These are phyloP conservation scores for Alternaria atra DNA, from an alignment of 2,329 filamentous ascomycete species.

Conservation along the genomic window DNA sequence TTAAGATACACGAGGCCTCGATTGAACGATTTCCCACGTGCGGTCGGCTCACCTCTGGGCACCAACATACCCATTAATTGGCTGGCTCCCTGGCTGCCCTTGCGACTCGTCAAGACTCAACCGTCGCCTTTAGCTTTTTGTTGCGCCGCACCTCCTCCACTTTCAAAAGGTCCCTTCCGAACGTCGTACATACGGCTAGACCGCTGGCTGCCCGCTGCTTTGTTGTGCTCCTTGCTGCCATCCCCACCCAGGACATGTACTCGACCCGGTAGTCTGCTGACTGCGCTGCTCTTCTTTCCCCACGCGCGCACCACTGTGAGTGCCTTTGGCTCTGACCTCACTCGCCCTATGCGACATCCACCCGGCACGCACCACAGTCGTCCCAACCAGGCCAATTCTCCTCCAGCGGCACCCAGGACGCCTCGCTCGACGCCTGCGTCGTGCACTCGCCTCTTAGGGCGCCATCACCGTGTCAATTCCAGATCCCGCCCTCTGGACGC, in stretches of 20 bases:
- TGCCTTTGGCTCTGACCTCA: conserved; percentile 16
- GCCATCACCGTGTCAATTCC: conserved; percentile 27
- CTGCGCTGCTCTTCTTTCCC: conserved; percentile 14
- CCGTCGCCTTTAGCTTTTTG: conserved; percentile 30
- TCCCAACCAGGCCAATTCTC: conserved; percentile 20
- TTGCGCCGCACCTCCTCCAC: conserved; percentile 31
- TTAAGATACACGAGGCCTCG: conserved; percentile 51
- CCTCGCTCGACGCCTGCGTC: conserved; percentile 32
- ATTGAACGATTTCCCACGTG: conserved; percentile 53
- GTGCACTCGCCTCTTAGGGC: conserved; percentile 30
- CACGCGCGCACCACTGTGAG: conserved; percentile 7
- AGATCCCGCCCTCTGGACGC: conserved; percentile 36
- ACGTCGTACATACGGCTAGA: conserved; percentile 43
- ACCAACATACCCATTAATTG: conserved; percentile 40
- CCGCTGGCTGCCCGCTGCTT: conserved; percentile 36
- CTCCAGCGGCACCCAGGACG: conserved; percentile 21
- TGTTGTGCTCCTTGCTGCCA: conserved; percentile 26
- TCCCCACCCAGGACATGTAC: conserved; percentile 30
- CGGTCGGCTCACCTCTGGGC: conserved; percentile 38
- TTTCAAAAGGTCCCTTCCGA: conserved; percentile 30
- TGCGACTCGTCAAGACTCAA: conserved; percentile 11
- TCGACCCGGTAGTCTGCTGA: conserved; percentile 27
- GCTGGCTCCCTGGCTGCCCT: conserved; percentile 33
- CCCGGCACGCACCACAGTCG: conserved; percentile 24
- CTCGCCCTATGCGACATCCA: conserved; percentile 36